Conservation (phyloP, 192 early-diverging fungal species). For the Coemansia sp. region DNA sequence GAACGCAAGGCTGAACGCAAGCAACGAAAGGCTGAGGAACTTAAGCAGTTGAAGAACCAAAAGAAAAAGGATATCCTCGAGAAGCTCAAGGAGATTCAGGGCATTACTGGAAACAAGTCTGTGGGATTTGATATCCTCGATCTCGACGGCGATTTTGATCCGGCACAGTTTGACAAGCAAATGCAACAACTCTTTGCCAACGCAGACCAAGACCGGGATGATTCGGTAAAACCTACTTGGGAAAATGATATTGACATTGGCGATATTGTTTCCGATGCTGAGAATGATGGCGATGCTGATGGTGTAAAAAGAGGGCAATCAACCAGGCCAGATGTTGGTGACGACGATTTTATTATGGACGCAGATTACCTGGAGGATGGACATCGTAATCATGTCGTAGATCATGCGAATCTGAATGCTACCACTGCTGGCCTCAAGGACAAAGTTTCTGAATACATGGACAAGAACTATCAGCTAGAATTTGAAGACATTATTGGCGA, state of each 20-base stretch:
- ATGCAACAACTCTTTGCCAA: slow-evolving; percentile 74
- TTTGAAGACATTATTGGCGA: slow-evolving; percentile 87
- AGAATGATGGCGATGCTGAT: slow-evolving; percentile 18
- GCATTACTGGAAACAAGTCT: slow-evolving; percentile 72
- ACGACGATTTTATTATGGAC: slow-evolving; percentile 87
- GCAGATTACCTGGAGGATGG: slow-evolving; percentile 84
- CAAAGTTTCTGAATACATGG: slow-evolving; percentile 71
- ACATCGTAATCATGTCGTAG: slow-evolving; percentile 12
- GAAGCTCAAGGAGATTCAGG: slow-evolving; percentile 80
- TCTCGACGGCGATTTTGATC: slow-evolving; percentile 92
- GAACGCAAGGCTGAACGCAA: slow-evolving; percentile 76
- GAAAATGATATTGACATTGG: slow-evolving; percentile 81
- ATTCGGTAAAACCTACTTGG: slow-evolving; percentile 80
- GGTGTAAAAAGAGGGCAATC: slow-evolving; percentile 36
- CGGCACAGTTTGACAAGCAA: slow-evolving; percentile 77
- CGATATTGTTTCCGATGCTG: slow-evolving; percentile 58
- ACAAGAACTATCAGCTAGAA: slow-evolving; percentile 89
- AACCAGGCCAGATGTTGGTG: slow-evolving; percentile 27
- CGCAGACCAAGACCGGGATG: slow-evolving; percentile 27
- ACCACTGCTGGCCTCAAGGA: slow-evolving; percentile 36
- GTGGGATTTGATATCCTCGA: slow-evolving; percentile 77
- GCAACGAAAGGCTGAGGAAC: slow-evolving; percentile 71
- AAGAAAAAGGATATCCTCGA: slow-evolving; percentile 86
- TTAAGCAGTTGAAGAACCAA: slow-evolving; percentile 87
- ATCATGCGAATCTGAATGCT: slow-evolving; percentile 10